Evolutionary conservation across 805 yeast genomes (phyloP).

Genomic region (Saccharomycopsis oosterbeekiorum): DNA sequence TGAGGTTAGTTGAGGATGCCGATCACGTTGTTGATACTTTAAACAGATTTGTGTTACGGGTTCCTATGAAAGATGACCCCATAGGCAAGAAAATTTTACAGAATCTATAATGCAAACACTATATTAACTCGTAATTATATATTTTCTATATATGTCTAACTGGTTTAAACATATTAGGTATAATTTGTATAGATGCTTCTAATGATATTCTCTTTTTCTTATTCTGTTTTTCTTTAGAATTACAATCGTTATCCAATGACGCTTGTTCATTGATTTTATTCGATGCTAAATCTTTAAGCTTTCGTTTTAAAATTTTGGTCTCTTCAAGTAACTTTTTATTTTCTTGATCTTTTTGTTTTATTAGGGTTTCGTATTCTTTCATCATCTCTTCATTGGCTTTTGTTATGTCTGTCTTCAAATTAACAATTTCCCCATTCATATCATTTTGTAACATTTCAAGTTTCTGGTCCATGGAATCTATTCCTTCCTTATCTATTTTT

Average conservation of each 20-base stretch:
- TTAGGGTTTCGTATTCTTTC: not conserved
- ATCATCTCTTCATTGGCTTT: not conserved
- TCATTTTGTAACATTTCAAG: constrained; percentile 14
- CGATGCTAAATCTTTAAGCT: not conserved
- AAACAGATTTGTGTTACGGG: not conserved
- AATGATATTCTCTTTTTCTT: constrained; percentile 3
- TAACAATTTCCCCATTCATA: constrained; percentile 12
- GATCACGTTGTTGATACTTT: not conserved
- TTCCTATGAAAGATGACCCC: not conserved
- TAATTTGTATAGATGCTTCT: not conserved
- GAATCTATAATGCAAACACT: not conserved
- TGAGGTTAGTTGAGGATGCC: not conserved
- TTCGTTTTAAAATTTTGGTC: constrained; percentile 2
- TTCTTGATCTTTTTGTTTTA: not conserved
- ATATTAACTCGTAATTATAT: not conserved
- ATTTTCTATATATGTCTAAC: not conserved
- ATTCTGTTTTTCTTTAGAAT: not conserved
- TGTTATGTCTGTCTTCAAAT: constrained; percentile 8
- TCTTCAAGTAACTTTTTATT: constrained; percentile 13
- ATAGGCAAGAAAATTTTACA: not conserved
- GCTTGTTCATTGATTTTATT: not conserved
- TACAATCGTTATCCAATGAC: not conserved
- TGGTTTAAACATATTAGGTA: constrained; percentile 3
- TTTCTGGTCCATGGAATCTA: constrained; percentile 37
- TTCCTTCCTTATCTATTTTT: constrained; percentile 35